Base-by-base conservation (phyloP, 1,139 yeast species). In the Yamadazyma pseudoaaseri region DNA sequence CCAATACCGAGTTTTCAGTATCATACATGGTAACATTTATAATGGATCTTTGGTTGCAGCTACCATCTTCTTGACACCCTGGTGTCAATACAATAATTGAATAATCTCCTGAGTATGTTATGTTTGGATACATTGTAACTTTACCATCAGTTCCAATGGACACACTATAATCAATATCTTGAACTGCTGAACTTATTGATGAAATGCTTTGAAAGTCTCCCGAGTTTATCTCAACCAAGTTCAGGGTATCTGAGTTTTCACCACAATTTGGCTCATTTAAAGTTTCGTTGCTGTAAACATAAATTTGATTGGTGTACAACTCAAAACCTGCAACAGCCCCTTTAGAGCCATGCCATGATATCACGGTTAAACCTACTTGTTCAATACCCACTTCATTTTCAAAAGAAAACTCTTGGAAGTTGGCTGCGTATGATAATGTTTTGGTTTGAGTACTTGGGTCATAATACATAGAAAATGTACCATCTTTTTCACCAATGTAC, bases 381-480 rank as follows among this genome's bases (percentile, higher is more conserved):
- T 74, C 66, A 34, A 87, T 77, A n/a, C 72, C 73, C 3, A 92
- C 63, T 10, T 71, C 60, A 52, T 92, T 83, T 31, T 80, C 85
- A 52, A 92, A 86, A 2, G 81, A 79, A 61, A 86, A 92, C 43
- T 90, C 97, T 51, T 85, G 92, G 52, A 69, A 87, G 16, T 65
- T 60, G 1, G 70, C 40, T 2, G 74, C 73, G 43, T 71, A 74
- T 1, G 78, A 76, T 37, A 74, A 46, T 35, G 50, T 73, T 42
- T 69, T 78, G 44, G 62, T 60, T 37, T 56, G 60, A 27, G 62
- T 62, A 33, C 46, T 64, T 47, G 58, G 70, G 51, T 66, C 71
- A 38, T 62, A 62, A 44, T 70, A 70, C 31, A 51, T 51, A 26
- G 65, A 47, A 38, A 44, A 65, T 2, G 69, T 54, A 6, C 76